Conservation (phyloP, 2,329 filamentous ascomycete species). For the Cladosporium cucumerinum region DNA sequence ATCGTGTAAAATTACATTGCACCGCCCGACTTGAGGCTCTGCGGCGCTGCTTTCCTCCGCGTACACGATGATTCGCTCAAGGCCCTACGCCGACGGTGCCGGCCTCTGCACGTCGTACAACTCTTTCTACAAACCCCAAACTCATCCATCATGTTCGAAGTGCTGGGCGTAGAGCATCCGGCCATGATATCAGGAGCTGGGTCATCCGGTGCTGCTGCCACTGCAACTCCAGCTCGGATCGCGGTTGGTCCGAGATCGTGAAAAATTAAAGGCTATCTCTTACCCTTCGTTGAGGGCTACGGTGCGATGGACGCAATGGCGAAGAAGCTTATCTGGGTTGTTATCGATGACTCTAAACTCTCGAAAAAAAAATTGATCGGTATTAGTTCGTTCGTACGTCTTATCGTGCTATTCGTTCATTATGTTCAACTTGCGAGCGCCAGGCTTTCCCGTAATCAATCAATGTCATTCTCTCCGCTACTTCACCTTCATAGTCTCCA, state of each 20-base stretch:
- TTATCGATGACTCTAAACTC: neutral
- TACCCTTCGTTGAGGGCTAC: neutral
- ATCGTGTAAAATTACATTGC: neutral
- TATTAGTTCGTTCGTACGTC: neutral
- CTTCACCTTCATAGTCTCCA: neutral
- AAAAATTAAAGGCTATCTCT: neutral
- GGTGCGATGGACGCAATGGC: neutral
- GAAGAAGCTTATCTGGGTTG: neutral
- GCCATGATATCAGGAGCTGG: neutral
- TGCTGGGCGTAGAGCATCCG: neutral
- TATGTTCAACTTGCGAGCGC: neutral
- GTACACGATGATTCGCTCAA: neutral
- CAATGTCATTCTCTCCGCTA: neutral
- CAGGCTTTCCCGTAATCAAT: neutral
- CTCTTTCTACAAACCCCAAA: neutral
- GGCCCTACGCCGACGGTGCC: neutral
- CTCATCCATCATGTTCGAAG: neutral
- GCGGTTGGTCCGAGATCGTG: neutral
- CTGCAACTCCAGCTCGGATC: neutral
- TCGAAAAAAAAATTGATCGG: too few species aligned
- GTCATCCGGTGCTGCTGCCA: too few species aligned
- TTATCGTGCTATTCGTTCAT: neutral
- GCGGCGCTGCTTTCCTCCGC: neutral
- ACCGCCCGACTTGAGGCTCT: neutral
- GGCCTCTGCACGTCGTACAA: neutral